These are phyloP conservation scores for Botryosphaeria dothidea DNA, from an alignment of 2,329 filamentous ascomycete species.

Conservation along the genomic window DNA sequence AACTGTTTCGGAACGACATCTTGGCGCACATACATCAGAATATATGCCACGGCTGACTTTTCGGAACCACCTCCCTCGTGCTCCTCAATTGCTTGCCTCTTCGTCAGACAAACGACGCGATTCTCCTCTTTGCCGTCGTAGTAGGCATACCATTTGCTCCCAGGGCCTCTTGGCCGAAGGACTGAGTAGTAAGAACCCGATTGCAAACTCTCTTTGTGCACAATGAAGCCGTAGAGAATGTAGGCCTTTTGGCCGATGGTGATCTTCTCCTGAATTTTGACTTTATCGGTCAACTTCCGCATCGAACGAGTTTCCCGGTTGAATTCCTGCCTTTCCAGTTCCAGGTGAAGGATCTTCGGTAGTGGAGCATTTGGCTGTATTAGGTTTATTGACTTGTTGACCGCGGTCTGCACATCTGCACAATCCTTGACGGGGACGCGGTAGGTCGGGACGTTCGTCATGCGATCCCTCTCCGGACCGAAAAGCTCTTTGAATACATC, in stretches of 20 bases:
- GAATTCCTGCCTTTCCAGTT: constrained; percentile 59
- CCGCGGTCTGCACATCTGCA: constrained; percentile 43
- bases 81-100: constrained; percentile 53
- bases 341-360: constrained; percentile 55
- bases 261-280: constrained; percentile 58
- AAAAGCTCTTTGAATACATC: constrained; percentile 48
- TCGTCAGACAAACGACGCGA: constrained; percentile 58
- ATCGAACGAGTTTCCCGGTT: constrained; percentile 57
- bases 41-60: constrained; percentile 48
- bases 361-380: constrained; percentile 30
- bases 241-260: constrained; percentile 52
- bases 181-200: constrained; percentile 63
- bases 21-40: constrained; percentile 57
- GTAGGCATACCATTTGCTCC: constrained; percentile 61
- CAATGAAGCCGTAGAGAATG: constrained; percentile 60
- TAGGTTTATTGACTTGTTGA: constrained; percentile 35
- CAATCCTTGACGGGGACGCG: constrained; percentile 37
- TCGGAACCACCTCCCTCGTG: constrained; percentile 49
- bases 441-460: constrained; percentile 28
- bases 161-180: constrained; percentile 57
- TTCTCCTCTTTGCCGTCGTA: constrained; percentile 56
- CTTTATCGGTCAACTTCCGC: constrained; percentile 57
- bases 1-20: constrained; percentile 43
- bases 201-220: constrained; percentile 60
- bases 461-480: constrained; percentile 40